Evolutionary conservation across 2,329 filamentous ascomycete genomes (phyloP).

Genomic region (Plenodomus lindquistii): DNA sequence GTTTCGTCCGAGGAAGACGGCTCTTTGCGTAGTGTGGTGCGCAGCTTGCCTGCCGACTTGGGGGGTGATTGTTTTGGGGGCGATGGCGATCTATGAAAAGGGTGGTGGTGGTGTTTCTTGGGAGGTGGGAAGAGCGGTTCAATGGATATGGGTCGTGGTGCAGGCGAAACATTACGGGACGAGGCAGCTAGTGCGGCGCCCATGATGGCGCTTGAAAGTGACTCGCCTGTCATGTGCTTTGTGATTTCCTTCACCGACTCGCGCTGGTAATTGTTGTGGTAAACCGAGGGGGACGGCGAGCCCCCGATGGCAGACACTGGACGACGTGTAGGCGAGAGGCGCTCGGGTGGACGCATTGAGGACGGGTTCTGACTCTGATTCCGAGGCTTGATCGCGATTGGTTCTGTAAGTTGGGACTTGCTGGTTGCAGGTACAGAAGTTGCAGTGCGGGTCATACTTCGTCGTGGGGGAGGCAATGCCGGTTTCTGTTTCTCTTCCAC

Average conservation of each 20-base stretch:
- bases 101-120: constrained; percentile 43
- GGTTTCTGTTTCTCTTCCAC: constrained; percentile 37
- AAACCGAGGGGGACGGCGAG: constrained; percentile 30
- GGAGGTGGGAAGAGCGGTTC: constrained; percentile 47
- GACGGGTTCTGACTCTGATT: constrained; percentile 36
- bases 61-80: constrained; percentile 39
- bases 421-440: constrained; percentile 8
- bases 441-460: constrained; percentile 24
- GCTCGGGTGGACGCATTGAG: constrained; percentile 27
- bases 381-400: constrained; percentile 35
- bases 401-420: constrained; percentile 18
- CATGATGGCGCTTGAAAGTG: constrained; percentile 74
- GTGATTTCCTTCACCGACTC: constrained; percentile 44
- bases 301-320: constrained; percentile 24
- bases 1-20: constrained; percentile 50
- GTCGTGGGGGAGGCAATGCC: constrained; percentile 41
- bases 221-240: constrained; percentile 62
- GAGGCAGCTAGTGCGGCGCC: constrained; percentile 71
- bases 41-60: constrained; percentile 57
- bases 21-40: constrained; percentile 67
- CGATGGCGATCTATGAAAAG: constrained; percentile 46
- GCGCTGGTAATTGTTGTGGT: constrained; percentile 47
- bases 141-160: constrained; percentile 33
- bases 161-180: constrained; percentile 55
- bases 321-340: constrained; percentile 21